phyloP scores from a whole-genome alignment of 192 early-diverging fungal genomes.

The Irineochytrium annulatum region DNA sequence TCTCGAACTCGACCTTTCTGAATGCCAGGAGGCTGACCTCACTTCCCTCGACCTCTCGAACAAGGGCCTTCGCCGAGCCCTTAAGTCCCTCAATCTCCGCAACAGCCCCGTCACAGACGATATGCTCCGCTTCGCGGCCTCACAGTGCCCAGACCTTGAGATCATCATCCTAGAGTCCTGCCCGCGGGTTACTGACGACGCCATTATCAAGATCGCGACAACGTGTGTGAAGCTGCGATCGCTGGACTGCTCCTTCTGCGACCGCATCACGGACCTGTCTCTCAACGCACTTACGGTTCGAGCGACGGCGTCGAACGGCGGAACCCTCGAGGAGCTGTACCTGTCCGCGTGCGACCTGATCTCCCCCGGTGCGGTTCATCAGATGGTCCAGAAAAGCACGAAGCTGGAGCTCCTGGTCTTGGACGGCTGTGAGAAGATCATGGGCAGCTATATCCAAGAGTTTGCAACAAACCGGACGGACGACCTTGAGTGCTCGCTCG shows the following conservation, averaged over 20 bases:
- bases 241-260: conserved; percentile 46
- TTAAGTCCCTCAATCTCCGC: conserved; percentile 44
- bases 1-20: conserved; percentile 41
- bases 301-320: conserved; percentile 18
- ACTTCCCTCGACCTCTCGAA: conserved; percentile 14
- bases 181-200: conserved; percentile 36
- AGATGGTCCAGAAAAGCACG: conserved; percentile 32
- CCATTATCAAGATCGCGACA: conserved; percentile 36
- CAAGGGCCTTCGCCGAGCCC: conserved; percentile 23
- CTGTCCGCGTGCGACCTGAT: conserved; percentile 43
- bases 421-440: conserved; percentile 47
- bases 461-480: conserved; percentile 35
- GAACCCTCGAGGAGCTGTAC: conserved; percentile 37
- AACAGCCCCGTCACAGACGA: conserved; percentile 44
- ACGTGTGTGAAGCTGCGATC: conserved; percentile 30
- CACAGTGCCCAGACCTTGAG: conserved; percentile 39
- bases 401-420: conserved; percentile 41
- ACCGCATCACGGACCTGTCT: conserved; percentile 39
- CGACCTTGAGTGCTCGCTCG: conserved; percentile 43
- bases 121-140: conserved; percentile 34
- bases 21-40: conserved; percentile 34
- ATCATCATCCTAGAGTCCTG: conserved; percentile 48
- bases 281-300: conserved; percentile 36
- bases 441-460: conserved; percentile 30
- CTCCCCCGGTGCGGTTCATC: conserved; percentile 33